Base-by-base conservation (phyloP, 2,329 filamentous ascomycete genomes). In the Diaporthe eres region DNA sequence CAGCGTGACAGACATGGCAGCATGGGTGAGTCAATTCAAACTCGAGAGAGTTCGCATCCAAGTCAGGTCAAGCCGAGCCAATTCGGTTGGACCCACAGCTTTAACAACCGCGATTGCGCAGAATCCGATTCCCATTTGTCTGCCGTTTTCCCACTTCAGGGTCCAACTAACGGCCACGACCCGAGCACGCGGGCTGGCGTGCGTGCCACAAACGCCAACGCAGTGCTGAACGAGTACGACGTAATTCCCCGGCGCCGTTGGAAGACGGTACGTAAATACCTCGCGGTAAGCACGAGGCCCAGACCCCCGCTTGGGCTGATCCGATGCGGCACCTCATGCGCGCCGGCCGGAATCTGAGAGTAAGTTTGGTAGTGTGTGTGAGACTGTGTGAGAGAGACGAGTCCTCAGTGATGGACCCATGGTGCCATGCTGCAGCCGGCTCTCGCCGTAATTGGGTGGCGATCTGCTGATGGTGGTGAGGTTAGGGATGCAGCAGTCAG, bases 401-500 rank as follows among this genome's bases (percentile, higher is more conserved):
- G 31, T 15, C 13, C 31, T 25, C 34, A 15, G 31, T 34, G 47
- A 68, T 53, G 47, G 63, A 15, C 17, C n/a, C 31, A 53, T 39
- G 47, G 65, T 53, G 47, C 47, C 65, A 67, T 68, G 65, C 22
- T 39, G 63, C 44, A 67, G 44, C 63, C 63, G 44, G 63, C 44
- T 53, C 47, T 68, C 63, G 63, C 63, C 63, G 63, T 19, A 10
- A 68, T 51, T 68, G 44, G 63, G 63, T 68, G 63, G 44, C 63
- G 44, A 68, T 53, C 63, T 68, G 63, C 63, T 68, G 63, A 68
- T 25, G 63, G 63, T 68, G 44, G 63, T 68, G 47, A 68, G 63
- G 44, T 34, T 42, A 47, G 37, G 60, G 60, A 31, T 67, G 63
- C 15, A 22, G 39, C 39, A 25, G 31, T 44, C 3, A 44, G 39